Evolutionary conservation across 164 flowering plant species (phyloP).

Genomic region (Macadamia tetraphylla): DNA sequence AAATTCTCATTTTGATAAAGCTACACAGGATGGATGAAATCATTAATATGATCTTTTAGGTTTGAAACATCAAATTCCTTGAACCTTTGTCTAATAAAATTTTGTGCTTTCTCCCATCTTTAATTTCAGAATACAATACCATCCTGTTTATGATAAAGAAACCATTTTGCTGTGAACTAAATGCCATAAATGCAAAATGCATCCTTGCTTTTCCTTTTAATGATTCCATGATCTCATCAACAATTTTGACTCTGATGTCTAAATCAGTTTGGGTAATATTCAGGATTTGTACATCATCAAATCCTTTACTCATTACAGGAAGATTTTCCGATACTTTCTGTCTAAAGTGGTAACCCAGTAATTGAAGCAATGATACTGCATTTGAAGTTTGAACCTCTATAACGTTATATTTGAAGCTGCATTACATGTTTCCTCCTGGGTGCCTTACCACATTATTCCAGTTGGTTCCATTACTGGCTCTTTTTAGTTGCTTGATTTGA

Average conservation of each 20-base stretch:
- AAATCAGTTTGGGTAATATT: background rate
- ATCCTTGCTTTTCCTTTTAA: background rate
- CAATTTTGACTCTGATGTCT: background rate
- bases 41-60: background rate
- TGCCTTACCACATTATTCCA: background rate
- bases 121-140: too few species aligned
- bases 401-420: background rate
- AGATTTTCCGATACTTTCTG: background rate
- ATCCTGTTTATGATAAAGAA: background rate
- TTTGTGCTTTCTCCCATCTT: too few species aligned
- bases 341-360: background rate
- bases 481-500: background rate
- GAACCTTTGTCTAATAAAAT: too few species aligned
- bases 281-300: background rate
- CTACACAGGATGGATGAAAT: background rate
- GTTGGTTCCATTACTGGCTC: background rate
- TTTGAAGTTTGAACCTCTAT: background rate
- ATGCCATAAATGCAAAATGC: background rate
- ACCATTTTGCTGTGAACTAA: background rate
- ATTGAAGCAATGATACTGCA: background rate
- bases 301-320: background rate
- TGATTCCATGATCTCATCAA: background rate
- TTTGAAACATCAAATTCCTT: too few species aligned
- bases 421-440: background rate
- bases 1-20: background rate